Evolutionary conservation across 2,329 filamentous ascomycete genomes (phyloP).

Genomic region (Trichoderma arundinaceum): DNA sequence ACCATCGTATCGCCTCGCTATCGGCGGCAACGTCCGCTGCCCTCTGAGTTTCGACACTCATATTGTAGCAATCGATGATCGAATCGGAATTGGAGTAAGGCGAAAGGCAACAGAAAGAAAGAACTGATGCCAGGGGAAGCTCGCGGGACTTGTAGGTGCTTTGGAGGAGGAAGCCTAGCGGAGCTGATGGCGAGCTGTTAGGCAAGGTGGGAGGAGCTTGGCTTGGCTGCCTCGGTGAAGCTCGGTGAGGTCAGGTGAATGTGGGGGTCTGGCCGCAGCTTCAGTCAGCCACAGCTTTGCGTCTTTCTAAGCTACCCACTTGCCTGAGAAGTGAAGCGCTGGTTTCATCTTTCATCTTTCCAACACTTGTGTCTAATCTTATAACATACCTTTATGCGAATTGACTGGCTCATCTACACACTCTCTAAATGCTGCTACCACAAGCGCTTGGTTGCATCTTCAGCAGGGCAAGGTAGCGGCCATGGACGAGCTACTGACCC

Average conservation of each 20-base stretch:
- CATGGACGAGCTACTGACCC: conserved; percentile 64
- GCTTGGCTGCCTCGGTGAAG: conserved; percentile 23
- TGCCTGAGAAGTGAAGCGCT: not conserved
- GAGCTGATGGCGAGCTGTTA: conserved; percentile 14
- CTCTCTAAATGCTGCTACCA: conserved; percentile 1
- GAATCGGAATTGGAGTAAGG: no score
- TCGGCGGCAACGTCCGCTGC: conserved; percentile 25
- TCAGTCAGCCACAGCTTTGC: not conserved
- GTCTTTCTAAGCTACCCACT: not conserved
- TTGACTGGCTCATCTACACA: not conserved
- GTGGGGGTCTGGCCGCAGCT: conserved; percentile 39
- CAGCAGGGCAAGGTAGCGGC: conserved; percentile 8
- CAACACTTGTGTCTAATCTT: not conserved
- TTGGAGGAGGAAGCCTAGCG: conserved; percentile 9
- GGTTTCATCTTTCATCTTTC: not conserved
- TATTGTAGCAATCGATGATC: conserved; percentile 28
- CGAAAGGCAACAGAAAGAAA: not conserved
- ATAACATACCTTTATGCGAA: not conserved
- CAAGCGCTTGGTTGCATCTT: not conserved
- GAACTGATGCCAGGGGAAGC: not conserved
- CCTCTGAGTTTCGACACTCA: conserved; percentile 39
- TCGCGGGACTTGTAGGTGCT: not conserved
- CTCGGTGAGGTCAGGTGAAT: conserved; percentile 44
- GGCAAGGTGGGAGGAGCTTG: conserved; percentile 17
- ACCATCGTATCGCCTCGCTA: conserved; percentile 47